Evolutionary conservation across 1,139 yeast genomes (phyloP), one percentile per base, ranked within the genome.

Genomic region (Candida pseudoviswanathii): DNA sequence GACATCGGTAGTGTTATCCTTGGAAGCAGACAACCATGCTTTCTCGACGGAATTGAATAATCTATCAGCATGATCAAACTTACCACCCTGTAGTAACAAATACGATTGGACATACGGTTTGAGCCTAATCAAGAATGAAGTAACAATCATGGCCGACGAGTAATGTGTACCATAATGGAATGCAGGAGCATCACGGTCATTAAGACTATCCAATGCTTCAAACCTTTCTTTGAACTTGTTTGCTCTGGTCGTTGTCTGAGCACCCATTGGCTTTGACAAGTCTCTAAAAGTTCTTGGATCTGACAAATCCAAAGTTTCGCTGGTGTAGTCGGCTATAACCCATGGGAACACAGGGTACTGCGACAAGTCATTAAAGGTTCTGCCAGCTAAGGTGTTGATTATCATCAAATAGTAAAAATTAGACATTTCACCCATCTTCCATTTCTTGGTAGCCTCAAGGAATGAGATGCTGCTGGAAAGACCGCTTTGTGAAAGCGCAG

Each of bases 81-180:
- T 85, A 0, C 96, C 96, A 8, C 95, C 96, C 70, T 89, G 97
- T 8, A 89, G 68, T 24, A 88, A 64, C 44, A 88, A 68, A 58
- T 86, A 89, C 0, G 95, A 85, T 50, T 86, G 89, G 2, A 86
- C 92, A 64, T 84, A 87, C 0, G 97, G 97, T 53, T 84, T 80
- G 32, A 89, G 59, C 45, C 97, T 73, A 39, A 89, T 88, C 54
- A 89, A 66, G 57, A 80, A 89, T 0, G 94, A 85, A 0, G 95
- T 79, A 2, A 88, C 96, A 59, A 89, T 89, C 97, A 89, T 89
- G 0, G 96, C 96, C 0, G 96, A 88, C 0, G 96, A 89, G 63
- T 89, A 89, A 64, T 89, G 97, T 0, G 97, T 89, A 2, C 97
- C 97, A 61, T 89, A 89, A 64, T 89, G 96, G 65, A 89, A 89